phyloP scores from a whole-genome alignment of 2,329 filamentous ascomycete species.

The Botrytis aclada region DNA sequence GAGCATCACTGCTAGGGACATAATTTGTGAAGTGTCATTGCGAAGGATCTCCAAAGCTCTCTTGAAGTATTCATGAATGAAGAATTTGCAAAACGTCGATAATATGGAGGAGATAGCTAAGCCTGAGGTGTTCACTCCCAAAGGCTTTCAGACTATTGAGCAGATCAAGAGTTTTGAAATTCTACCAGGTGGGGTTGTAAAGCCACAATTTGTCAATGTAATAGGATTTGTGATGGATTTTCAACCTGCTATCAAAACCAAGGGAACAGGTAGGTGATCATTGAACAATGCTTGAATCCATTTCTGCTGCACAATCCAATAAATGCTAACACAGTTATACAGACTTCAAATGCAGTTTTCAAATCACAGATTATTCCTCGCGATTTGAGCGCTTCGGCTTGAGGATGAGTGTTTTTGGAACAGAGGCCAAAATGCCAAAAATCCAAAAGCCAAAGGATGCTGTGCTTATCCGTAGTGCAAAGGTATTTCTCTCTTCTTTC shows the following conservation, averaged over 20 bases:
- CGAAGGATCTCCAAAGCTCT: too few relatives aligned
- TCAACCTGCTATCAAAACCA: slow-evolving; percentile 50
- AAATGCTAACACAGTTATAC: neutral
- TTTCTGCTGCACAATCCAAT: neutral
- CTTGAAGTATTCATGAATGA: neutral
- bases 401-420: slow-evolving; percentile 58
- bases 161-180: slow-evolving; percentile 38
- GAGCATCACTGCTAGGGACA: neutral
- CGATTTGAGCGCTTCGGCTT: slow-evolving; percentile 42
- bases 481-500: slow-evolving; percentile 34
- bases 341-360: slow-evolving; percentile 62
- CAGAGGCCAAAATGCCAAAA: slow-evolving; percentile 47
- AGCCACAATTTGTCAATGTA: slow-evolving; percentile 49
- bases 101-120: neutral
- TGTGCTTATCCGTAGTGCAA: slow-evolving; percentile 58
- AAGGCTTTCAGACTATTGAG: slow-evolving; percentile 44
- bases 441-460: slow-evolving; percentile 55
- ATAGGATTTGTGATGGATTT: slow-evolving; percentile 70
- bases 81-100: neutral
- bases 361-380: slow-evolving; percentile 57
- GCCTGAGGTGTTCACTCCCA: slow-evolving; percentile 35
- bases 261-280: slow-evolving; percentile 47
- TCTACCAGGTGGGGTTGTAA: neutral
- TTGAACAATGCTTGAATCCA: neutral
- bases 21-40: neutral